Evolutionary conservation across 106 monocot species (phyloP).

Genomic region (Allium sativum): DNA sequence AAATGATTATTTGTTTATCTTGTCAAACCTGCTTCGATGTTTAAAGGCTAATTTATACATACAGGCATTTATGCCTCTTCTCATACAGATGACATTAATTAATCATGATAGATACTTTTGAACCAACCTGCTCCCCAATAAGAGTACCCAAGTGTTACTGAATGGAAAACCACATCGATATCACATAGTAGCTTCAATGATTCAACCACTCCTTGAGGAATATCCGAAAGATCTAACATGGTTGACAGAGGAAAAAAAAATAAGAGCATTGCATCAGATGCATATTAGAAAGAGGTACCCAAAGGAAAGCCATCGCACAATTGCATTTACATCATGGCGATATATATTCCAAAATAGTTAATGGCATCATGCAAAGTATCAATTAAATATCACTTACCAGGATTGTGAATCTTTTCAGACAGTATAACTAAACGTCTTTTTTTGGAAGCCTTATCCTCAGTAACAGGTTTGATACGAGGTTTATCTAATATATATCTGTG

Average conservation of each 20-base stretch:
- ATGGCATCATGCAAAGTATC: no score
- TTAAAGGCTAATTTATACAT: no score
- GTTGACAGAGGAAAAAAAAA: background rate
- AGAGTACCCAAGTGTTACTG: slow-evolving; percentile 78
- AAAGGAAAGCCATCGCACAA: background rate
- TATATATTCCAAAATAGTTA: no score
- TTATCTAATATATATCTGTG: slow-evolving; percentile 65
- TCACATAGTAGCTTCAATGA: slow-evolving; percentile 52
- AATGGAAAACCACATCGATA: slow-evolving; percentile 56
- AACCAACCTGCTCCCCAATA: slow-evolving; percentile 94
- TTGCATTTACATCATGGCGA: background rate
- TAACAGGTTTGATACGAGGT: slow-evolving; percentile 72
- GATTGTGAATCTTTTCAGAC: slow-evolving; percentile 61
- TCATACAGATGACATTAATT: no score
- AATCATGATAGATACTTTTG: background rate
- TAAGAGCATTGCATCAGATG: background rate
- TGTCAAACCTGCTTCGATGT: no score
- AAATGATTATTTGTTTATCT: no score
- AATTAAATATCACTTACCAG: slow-evolving; percentile 31
- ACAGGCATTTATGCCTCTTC: no score
- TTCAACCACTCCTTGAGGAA: slow-evolving; percentile 36
- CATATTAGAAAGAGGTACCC: background rate
- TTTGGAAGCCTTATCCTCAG: slow-evolving; percentile 48
- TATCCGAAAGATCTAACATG: slow-evolving; percentile 54
- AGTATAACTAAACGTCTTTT: slow-evolving; percentile 67